These are phyloP conservation scores for Xanthoceras sorbifolium DNA, from an alignment of 345 rosid species.

Conservation along the genomic window DNA sequence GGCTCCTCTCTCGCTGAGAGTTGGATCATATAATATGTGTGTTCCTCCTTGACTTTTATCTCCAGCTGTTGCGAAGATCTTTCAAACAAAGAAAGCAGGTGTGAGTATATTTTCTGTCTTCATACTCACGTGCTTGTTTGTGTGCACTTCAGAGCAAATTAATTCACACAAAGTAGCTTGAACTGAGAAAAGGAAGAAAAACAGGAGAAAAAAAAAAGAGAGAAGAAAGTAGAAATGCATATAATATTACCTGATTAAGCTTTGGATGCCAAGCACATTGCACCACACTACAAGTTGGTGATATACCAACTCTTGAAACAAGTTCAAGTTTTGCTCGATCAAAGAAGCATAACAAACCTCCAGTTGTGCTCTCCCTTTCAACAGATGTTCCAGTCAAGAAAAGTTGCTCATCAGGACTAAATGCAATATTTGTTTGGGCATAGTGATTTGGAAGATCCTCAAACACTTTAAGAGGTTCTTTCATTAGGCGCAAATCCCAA, in stretches of 20 bases:
- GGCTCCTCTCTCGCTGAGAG: conserved; percentile 88
- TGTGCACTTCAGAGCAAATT: background rate
- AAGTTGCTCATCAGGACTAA: conserved; percentile 91
- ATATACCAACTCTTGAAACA: conserved; percentile 84
- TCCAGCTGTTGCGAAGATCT: conserved; percentile 90
- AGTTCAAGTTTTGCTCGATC: conserved; percentile 86
- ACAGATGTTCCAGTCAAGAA: conserved; percentile 92
- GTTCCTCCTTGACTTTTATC: conserved; percentile 92
- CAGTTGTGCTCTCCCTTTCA: conserved; percentile 80
- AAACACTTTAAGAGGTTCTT: conserved; percentile 69
- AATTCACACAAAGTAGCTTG: background rate
- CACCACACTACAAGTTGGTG: conserved; percentile 85
- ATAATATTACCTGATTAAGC: conserved; percentile 77
- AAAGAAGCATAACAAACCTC: conserved; percentile 87
- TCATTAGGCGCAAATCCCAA: conserved; percentile 93
- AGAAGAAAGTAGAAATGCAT: conserved; percentile 5
- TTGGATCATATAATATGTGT: conserved; percentile 83
- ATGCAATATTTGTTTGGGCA: conserved; percentile 88
- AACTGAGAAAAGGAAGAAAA: background rate
- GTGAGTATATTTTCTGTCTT: conserved; percentile 17
- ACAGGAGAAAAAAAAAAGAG: background rate
- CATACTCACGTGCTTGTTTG: background rate
- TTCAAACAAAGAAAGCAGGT: conserved; percentile 17
- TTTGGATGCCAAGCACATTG: conserved; percentile 94
- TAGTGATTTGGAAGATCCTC: conserved; percentile 90